phyloP scores from a whole-genome alignment of 805 yeast genomes.

The Zygotorulaspora danielsina region DNA sequence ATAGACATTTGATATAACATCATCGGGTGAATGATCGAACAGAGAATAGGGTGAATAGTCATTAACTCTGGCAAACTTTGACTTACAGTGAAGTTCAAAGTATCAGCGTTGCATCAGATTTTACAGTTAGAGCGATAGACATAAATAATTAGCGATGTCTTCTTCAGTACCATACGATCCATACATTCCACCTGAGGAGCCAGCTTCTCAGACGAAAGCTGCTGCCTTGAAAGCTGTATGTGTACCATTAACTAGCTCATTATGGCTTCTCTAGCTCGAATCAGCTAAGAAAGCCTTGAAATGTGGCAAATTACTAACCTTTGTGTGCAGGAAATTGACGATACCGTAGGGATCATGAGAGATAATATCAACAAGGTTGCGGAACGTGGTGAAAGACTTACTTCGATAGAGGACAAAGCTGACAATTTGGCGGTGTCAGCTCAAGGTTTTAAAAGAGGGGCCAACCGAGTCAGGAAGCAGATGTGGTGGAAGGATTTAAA shows the following conservation, averaged over 20 bases:
- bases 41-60: too few species aligned
- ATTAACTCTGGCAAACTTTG: too few species aligned
- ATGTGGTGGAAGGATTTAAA: conserved; percentile 99
- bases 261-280: background rate
- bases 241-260: conserved; percentile 16
- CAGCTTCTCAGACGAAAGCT: conserved; percentile 45
- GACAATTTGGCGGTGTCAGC: conserved; percentile 90
- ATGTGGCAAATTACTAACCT: conserved; percentile 1
- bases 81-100: too few species aligned
- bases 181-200: conserved; percentile 62
- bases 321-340: conserved; percentile 66
- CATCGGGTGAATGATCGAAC: too few species aligned
- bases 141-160: conserved; percentile 46
- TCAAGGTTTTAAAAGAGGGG: conserved; percentile 92
- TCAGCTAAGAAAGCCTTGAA: too few species aligned
- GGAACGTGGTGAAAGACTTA: conserved; percentile 87
- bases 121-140: background rate
- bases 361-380: conserved; percentile 95
- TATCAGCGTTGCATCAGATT: too few species aligned
- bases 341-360: conserved; percentile 96
- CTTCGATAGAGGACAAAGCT: conserved; percentile 87
- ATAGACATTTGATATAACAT: too few species aligned
- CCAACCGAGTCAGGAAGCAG: conserved; percentile 94
- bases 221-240: conserved; percentile 81
- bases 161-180: conserved; percentile 84